phyloP scores from a whole-genome alignment of 352 stramenopile genomes.

The Pythium guiyangense region DNA sequence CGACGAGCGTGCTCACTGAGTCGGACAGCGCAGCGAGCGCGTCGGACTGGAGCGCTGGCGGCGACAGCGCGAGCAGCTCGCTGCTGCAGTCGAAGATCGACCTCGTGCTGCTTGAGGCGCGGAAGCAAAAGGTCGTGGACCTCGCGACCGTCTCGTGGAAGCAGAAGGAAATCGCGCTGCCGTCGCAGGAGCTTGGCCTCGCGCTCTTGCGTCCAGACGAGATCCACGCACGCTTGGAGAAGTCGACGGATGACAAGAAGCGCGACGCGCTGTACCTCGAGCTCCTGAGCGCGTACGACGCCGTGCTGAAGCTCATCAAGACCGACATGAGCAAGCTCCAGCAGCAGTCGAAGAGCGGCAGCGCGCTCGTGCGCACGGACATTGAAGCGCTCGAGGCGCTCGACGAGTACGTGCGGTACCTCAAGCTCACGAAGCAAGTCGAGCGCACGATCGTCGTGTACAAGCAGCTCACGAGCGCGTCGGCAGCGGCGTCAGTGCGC shows the following conservation, averaged over 20 bases:
- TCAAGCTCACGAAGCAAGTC: slow-evolving; percentile 73
- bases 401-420: slow-evolving; percentile 71
- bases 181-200: slow-evolving; percentile 66
- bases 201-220: slow-evolving; percentile 73
- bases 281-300: slow-evolving; percentile 71
- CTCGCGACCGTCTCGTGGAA: slow-evolving; percentile 81
- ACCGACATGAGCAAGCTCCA: slow-evolving; percentile 55
- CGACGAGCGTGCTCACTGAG: slow-evolving; percentile 21
- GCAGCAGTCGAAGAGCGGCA: slow-evolving; percentile 76
- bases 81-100: slow-evolving; percentile 85
- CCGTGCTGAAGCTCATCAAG: slow-evolving; percentile 62
- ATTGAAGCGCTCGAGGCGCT: slow-evolving; percentile 59
- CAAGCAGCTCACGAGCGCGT: slow-evolving; percentile 53
- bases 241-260: slow-evolving; percentile 56
- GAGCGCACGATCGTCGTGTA: slow-evolving; percentile 60
- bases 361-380: slow-evolving; percentile 63
- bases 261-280: slow-evolving; percentile 66
- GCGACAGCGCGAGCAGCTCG: slow-evolving; percentile 67
- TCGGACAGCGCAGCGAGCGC: slow-evolving; percentile 12
- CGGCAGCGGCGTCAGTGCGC: slow-evolving; percentile 20
- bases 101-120: slow-evolving; percentile 71
- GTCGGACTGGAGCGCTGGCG: slow-evolving; percentile 49
- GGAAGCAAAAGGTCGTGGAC: slow-evolving; percentile 82
- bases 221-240: slow-evolving; percentile 54
- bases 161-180: slow-evolving; percentile 65